Percentiles rank a stretch among this genome's conserved stretches.
Conservation (phyloP, 352 stramenopile genomes). For the Phytophthora multivora region DNA sequence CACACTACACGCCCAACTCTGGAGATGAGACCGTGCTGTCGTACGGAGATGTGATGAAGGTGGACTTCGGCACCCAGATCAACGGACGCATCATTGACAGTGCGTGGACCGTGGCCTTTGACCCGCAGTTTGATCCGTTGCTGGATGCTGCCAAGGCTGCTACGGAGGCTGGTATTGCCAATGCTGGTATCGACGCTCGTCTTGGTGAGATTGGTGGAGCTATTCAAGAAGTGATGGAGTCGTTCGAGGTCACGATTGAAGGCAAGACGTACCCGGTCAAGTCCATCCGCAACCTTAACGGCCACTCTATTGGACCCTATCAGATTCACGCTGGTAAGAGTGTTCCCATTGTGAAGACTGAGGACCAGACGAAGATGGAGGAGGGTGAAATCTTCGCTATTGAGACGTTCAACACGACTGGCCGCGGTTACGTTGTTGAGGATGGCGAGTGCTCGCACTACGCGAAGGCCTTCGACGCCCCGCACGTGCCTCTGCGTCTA, state of each 20-base stretch:
- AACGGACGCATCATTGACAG: slow-evolving; percentile 97
- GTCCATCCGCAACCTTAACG: slow-evolving; percentile 97
- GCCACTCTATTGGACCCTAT: slow-evolving; percentile 98
- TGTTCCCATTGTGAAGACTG: slow-evolving; percentile 96
- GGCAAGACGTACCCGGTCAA: slow-evolving; percentile 96
- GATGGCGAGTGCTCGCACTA: slow-evolving; percentile 98
- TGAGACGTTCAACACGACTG: slow-evolving; percentile 95
- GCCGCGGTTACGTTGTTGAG: slow-evolving; percentile 90
- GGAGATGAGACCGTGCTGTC: slow-evolving; percentile 93
- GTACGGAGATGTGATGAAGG: slow-evolving; percentile 97
- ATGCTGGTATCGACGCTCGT: slow-evolving; percentile 94
- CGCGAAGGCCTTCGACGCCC: slow-evolving; percentile 96
- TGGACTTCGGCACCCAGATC: slow-evolving; percentile 98
- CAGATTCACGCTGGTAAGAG: slow-evolving; percentile 97
- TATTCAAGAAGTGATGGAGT: slow-evolving; percentile 26
- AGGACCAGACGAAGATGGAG: slow-evolving; percentile 96
- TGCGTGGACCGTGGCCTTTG: slow-evolving; percentile 96
- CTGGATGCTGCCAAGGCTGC: slow-evolving; percentile 92
- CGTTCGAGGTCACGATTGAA: slow-evolving; percentile 2
- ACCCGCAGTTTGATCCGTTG: slow-evolving; percentile 94
- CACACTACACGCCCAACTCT: slow-evolving; percentile 97
- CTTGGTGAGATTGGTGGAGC: slow-evolving; percentile 43
- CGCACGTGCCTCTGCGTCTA: slow-evolving; percentile 93
- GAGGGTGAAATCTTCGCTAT: slow-evolving; percentile 98
- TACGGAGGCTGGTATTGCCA: slow-evolving; percentile 92